Percentiles rank a stretch among this genome's conserved stretches.
Conservation (phyloP, 176 grass and related monocot species). For the Zoysia japonica region DNA sequence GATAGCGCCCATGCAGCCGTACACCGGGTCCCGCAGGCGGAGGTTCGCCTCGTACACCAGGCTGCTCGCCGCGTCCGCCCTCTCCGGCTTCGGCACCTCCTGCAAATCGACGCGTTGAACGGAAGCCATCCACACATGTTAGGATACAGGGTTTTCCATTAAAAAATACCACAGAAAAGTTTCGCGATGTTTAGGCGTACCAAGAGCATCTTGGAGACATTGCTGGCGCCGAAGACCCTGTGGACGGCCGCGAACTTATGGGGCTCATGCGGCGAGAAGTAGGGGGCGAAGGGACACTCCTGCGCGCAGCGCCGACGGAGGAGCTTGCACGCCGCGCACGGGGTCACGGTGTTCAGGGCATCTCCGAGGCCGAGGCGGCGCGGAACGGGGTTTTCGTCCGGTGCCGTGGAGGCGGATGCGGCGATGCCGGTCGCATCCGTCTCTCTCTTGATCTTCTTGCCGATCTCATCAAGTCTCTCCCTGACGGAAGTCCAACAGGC, state of each 20-base stretch:
- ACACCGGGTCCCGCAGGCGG: constrained; percentile 76
- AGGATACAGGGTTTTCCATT: neutral
- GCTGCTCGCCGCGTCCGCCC: constrained; percentile 84
- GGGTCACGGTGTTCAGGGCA: constrained; percentile 61
- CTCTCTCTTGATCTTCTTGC: constrained; percentile 83
- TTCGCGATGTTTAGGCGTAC: constrained; percentile 34
- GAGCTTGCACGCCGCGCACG: constrained; percentile 96
- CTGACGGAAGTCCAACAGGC: constrained; percentile 34
- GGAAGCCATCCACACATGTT: constrained; percentile 24
- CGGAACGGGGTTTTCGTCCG: constrained; percentile 20
- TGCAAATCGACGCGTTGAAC: constrained; percentile 36
- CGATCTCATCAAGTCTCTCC: constrained; percentile 75
- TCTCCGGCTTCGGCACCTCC: constrained; percentile 81
- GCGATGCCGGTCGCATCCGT: constrained; percentile 24
- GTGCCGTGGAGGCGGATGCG: constrained; percentile 3
- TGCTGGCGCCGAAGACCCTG: constrained; percentile 94
- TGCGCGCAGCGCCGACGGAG: constrained; percentile 80
- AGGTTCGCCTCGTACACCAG: constrained; percentile 95
- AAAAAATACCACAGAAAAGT: neutral
- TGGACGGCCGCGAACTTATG: constrained; percentile 91
- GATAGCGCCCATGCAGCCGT: constrained; percentile 93
- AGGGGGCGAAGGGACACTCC: constrained; percentile 90
- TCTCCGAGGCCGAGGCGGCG: constrained; percentile 37
- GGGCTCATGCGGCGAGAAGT: constrained; percentile 92
- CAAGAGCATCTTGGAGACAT: constrained; percentile 97